These are phyloP conservation scores for Fusarium sp. DNA, from an alignment of 2,329 filamentous ascomycete genomes.

Conservation along the genomic window DNA sequence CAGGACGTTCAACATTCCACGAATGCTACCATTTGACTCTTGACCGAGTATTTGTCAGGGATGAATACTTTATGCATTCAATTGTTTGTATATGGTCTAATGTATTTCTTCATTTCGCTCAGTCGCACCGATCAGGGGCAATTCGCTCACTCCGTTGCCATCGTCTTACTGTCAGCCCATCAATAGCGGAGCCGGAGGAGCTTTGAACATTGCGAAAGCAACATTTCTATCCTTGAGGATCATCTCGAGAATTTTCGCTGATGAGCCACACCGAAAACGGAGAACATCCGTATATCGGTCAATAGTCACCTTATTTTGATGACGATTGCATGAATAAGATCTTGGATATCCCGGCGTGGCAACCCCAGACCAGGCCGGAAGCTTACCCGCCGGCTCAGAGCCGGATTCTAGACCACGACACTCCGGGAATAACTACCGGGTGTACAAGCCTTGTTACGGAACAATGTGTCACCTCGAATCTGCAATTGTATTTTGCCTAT, in stretches of 20 bases:
- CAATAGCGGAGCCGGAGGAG: conserved; percentile 31
- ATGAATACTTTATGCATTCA: background rate
- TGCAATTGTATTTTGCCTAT: background rate
- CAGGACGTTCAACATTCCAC: background rate
- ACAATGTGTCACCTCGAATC: background rate
- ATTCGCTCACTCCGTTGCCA: background rate
- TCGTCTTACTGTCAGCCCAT: conserved; percentile 35
- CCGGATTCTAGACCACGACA: conserved; percentile 7
- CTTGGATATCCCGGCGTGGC: background rate
- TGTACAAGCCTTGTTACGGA: fast-evolving
- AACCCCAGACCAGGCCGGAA: conserved; percentile 8
- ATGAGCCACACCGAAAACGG: conserved; percentile 9
- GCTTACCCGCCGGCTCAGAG: conserved; percentile 7
- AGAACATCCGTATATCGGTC: conserved; percentile 1
- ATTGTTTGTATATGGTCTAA: fast-evolving
- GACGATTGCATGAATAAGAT: background rate
- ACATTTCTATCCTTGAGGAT: background rate
- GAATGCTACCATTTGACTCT: conserved; percentile 12
- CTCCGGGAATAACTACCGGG: background rate
- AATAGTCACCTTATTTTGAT: background rate
- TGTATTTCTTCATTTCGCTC: background rate
- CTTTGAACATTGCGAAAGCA: background rate
- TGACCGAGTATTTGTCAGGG: background rate
- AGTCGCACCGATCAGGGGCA: background rate
- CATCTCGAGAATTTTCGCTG: background rate